Base-by-base conservation (phyloP, 2,329 filamentous ascomycete genomes). In the Fusarium foetens region DNA sequence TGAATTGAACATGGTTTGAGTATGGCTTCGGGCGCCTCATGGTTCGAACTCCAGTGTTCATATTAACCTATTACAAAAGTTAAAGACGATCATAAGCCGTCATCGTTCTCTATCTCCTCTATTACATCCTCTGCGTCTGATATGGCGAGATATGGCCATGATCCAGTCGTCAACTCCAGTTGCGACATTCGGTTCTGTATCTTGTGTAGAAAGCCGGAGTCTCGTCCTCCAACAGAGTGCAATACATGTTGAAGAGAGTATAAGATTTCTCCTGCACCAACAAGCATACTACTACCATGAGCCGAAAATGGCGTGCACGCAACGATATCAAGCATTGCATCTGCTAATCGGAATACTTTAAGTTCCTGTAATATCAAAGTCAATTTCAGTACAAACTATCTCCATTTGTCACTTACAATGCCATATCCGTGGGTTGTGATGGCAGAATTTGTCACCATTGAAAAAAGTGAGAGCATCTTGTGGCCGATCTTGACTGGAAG, bases 391-490 rank as follows among this genome's bases (percentile, higher is more conserved):
- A 16, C 25, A 3, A 16, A 23, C 7, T 35, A 25, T 5, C 11
- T 5, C 12, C 14, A 9, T 17, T 19, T 7, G 6, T 13, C 25
- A 60, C 76, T 63, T 49, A 77, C 76, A 49, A 78, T 73, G n/a
- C 75, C 76, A 46, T 77, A 78, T 4, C 76, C 76, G 35, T 78
- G 74, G 1, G 74, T 70, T n/a, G 62, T 68, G 4, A 78, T 76
- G 8, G 75, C 73, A 5, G 69, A 41, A 9, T 61, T 66, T 12
- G 74, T 73, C 4, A 74, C 71, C 63, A 74, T 74, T 55, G 71
- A 73, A 65, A 73, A 71, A 38, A 74, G 68, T 0, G 68, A 70
- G n/a, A 78, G 72, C 55, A 78, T 68, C 41, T 79, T 74, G 16
- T 70, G 75, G 0, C 71, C 77, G n/a, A 77, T 76, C 19, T 66